A percentile compares a stretch with the other conserved stretches of the same genome.
Conservation (phyloP, 495 filamentous ascomycete species). For the Penicillium macrosclerotiorum region DNA sequence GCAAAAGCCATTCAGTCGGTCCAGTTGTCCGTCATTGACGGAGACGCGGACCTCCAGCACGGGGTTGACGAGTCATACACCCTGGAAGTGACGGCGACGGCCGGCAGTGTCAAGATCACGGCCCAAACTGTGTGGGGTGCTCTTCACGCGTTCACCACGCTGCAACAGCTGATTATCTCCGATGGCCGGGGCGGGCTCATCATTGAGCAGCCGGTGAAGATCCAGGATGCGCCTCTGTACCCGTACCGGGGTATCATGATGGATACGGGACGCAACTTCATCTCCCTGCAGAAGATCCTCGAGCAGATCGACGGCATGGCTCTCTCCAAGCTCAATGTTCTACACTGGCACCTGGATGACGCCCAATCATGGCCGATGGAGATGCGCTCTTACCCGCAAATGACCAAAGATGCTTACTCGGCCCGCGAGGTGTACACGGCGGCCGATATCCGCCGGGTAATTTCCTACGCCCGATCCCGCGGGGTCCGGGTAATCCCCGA, state of each 20-base stretch:
- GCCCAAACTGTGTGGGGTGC: conserved; percentile 52
- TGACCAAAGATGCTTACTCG: conserved; percentile 55
- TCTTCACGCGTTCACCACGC: conserved; percentile 59
- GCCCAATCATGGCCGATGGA: conserved; percentile 52
- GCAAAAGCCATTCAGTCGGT: conserved; percentile 27
- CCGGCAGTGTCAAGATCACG: conserved; percentile 40
- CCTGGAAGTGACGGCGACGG: conserved; percentile 37
- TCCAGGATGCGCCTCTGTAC: conserved; percentile 48
- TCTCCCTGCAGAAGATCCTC: conserved; percentile 44
- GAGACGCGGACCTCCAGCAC: conserved; percentile 45
- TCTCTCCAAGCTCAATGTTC: conserved; percentile 50
- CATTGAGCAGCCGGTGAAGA: conserved; percentile 49
- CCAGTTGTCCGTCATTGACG: conserved; percentile 42
- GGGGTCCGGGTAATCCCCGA: conserved; percentile 51
- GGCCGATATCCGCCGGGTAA: conserved; percentile 38
- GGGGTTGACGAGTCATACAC: conserved; percentile 60
- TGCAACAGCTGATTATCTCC: conserved; percentile 52
- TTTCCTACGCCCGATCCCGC: conserved; percentile 46
- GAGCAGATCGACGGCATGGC: conserved; percentile 54
- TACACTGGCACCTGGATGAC: conserved; percentile 54
- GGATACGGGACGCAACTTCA: conserved; percentile 51
- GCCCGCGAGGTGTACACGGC: conserved; percentile 41
- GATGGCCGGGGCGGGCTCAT: conserved; percentile 44
- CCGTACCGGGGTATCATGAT: conserved; percentile 52
- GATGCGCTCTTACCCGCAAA: conserved; percentile 48